Percentiles rank a stretch among this genome's conserved stretches.
phyloP scores from a whole-genome alignment of 305 asterid genomes.

The Rubia peregrina region DNA sequence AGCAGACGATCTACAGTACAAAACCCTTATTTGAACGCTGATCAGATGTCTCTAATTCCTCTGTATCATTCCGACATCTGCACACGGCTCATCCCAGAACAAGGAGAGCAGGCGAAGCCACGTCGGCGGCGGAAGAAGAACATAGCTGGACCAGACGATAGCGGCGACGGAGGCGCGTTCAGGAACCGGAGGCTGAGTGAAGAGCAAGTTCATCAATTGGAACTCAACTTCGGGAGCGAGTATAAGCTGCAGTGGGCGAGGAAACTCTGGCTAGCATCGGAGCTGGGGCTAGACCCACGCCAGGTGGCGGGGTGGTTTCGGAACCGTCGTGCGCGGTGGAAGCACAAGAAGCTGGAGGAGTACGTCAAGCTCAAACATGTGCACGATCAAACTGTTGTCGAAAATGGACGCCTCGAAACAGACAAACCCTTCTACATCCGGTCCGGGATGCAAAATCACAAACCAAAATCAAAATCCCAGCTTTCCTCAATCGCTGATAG shows the following conservation, averaged over 20 bases:
- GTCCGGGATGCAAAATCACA: background rate
- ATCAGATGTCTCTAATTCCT: no score
- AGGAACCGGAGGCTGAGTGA: constrained; percentile 66
- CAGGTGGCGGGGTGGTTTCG: constrained; percentile 90
- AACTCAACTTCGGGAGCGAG: constrained; percentile 49
- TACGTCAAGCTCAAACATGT: constrained; percentile 38
- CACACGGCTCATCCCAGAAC: no score
- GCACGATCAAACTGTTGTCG: constrained; percentile 44
- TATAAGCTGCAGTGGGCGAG: constrained; percentile 69
- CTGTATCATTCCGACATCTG: no score
- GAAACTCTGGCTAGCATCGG: constrained; percentile 61
- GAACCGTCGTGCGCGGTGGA: constrained; percentile 74
- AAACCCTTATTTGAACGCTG: no score
- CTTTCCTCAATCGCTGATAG: background rate
- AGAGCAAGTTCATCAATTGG: constrained; percentile 50
- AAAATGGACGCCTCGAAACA: constrained; percentile 61
- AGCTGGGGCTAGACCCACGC: constrained; percentile 69
- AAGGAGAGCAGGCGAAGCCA: constrained; percentile 28
- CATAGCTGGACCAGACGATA: constrained; percentile 16
- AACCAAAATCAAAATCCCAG: background rate
- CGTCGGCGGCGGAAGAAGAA: constrained; percentile 48
- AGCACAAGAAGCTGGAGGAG: constrained; percentile 64
- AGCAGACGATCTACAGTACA: no score
- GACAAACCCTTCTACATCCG: no score
- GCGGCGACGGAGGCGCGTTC: constrained; percentile 6